Evolutionary conservation across 1,139 yeast genomes (phyloP), one percentile per base, ranked within the genome.

Genomic region (Blastobotrys capitulatus): DNA sequence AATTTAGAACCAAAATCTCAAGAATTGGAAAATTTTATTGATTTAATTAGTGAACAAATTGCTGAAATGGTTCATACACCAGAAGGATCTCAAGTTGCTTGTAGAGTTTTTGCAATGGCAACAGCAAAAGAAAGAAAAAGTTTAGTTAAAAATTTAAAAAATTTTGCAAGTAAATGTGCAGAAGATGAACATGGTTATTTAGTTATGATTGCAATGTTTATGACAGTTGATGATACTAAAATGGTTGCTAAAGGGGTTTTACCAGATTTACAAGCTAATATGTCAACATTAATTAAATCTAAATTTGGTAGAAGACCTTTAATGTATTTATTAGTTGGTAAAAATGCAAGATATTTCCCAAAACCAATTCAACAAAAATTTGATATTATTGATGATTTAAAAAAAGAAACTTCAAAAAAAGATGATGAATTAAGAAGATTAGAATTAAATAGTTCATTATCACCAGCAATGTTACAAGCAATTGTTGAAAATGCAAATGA

Each of bases 41-140:
- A 90, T 56, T 72, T 89, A 44, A 72, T 92, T 53, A 79, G 82
- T 46, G 97, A 90, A 63, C 96, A 88, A 65, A 76, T 89, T 67
- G 96, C 97, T 25, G 97, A 90, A 69, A 77, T 92, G 65, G 96
- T 90, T 32, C 98, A 92, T 65, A 92, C 98, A 0, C 83, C 82
- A 52, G 97, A 90, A 67, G 98, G 98, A 57, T 73, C 90, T 46
- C 95, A 87, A 61, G 97, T 88, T 51, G 97, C 97, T 0, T 80
- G 86, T 60, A 76, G 80, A 31, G 76, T 87, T 54, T 75, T 92
- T 52, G 88, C 96, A 1, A 75, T 79, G 54, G 94, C 97, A 34
- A 85, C 77, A 56, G 97, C 97, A 18, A 92, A 92, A 71, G 97
- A 92, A 72, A 83, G 97, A 74, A 92, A 90, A 70, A 68, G 67